Evolutionary conservation across 495 filamentous ascomycete genomes (phyloP), one percentile per base, ranked within the genome.

Genomic region (Aspergillus biplanus): DNA sequence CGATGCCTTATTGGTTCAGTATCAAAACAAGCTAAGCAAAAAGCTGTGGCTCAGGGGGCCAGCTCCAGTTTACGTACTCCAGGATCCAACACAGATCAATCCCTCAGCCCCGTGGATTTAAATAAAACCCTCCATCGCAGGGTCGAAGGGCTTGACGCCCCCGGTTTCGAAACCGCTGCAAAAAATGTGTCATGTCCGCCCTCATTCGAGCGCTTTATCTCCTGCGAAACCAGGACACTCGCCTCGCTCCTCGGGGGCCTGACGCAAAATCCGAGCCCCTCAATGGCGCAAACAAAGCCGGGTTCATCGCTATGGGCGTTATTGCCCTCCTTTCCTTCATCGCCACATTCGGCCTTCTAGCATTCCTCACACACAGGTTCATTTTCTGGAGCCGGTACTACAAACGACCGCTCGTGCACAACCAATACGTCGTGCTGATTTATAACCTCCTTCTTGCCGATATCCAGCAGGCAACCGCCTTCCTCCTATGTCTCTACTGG

Each of bases 401-500:
- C 73, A 77, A 75, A 56, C 63, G 62, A 7, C 71, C 72, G n/a
- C 69, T 80, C 8, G 67, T 68, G 11, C 59, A 74, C 39, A 92
- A 92, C 70, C 89, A 93, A 74, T 91, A 89, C 64, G 82, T 92
- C 16, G 70, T 92, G 39, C 80, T 93, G 34, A 86, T 92, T 64
- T 87, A 86, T 70, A 91, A 91, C 71, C 83, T 92, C 5, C 77
- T 92, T 7, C 69, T 92, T 15, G 88, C 89, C 59, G 90, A 92
- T 68, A 71, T 92, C 44, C 88, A 91, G 65, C 89, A 92, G 67
- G 76, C 86, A 1, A 76, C 83, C n/a, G 85, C 86, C 7, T 92
- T 91, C 68, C 52, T 88, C 37, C 73, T 92, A 52, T 89, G 85
- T 69, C 80, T 85, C 21, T 75, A 83, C 44, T 90, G 89, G 85